Conservation (phyloP, 306 rosid genomes). For the Trifolium dubium region DNA sequence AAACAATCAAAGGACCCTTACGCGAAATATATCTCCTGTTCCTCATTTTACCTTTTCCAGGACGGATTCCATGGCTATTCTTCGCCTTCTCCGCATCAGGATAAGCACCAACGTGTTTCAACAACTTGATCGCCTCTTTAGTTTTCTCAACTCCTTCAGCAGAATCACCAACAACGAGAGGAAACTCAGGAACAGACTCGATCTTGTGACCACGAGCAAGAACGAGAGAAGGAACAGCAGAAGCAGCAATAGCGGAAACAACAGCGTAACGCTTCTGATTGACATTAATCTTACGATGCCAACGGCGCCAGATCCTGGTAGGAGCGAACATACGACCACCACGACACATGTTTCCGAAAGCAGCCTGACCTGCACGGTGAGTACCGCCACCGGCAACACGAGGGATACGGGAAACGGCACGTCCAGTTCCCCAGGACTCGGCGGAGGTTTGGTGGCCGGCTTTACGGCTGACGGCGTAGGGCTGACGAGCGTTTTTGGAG, state of each 20-base stretch:
- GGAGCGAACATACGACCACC: conserved; percentile 97
- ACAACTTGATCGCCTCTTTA: conserved; percentile 65
- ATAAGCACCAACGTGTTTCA: conserved; percentile 72
- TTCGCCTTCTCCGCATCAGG: conserved; percentile 79
- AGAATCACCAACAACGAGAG: conserved; percentile 71
- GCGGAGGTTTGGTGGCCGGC: conserved; percentile 95
- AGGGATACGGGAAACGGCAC: conserved; percentile 91
- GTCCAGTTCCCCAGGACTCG: conserved; percentile 93
- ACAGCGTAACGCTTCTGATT: conserved; percentile 83
- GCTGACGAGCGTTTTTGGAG: conserved; percentile 73
- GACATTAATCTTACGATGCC: conserved; percentile 85
- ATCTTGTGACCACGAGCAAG: conserved; percentile 77
- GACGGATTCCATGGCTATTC: conserved; percentile 71
- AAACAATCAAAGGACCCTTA: conserved; percentile 75
- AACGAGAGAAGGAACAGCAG: conserved; percentile 74
- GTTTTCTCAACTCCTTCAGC: conserved; percentile 85
- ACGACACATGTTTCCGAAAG: conserved; percentile 94
- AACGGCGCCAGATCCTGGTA: conserved; percentile 92
- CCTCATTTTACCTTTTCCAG: conserved; percentile 86
- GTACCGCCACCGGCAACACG: conserved; percentile 95
- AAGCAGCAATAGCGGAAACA: conserved; percentile 89
- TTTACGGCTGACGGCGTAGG: conserved; percentile 72
- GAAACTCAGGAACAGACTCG: conserved; percentile 74
- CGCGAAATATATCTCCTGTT: conserved; percentile 79
- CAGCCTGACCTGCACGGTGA: conserved; percentile 91